Percentiles rank a stretch among this genome's conserved stretches.
These are phyloP conservation scores for Boeremia exigua DNA, from an alignment of 2,329 filamentous ascomycete genomes.

Conservation along the genomic window DNA sequence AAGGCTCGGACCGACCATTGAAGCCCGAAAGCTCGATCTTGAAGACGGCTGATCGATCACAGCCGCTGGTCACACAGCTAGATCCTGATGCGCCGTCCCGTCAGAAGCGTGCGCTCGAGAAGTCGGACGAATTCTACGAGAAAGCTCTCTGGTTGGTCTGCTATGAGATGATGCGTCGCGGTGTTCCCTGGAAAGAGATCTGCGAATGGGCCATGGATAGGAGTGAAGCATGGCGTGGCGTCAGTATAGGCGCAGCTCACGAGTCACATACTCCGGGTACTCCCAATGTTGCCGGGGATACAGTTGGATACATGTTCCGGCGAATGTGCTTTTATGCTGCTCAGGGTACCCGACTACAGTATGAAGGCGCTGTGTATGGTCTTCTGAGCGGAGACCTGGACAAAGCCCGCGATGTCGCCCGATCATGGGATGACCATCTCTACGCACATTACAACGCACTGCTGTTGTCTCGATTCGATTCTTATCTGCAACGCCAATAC, in stretches of 20 bases:
- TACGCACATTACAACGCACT: slow-evolving; percentile 90
- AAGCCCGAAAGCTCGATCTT: slow-evolving; percentile 55
- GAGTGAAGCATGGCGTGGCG: slow-evolving; percentile 87
- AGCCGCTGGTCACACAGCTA: slow-evolving; percentile 79
- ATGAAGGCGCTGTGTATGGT: slow-evolving; percentile 89
- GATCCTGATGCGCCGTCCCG: slow-evolving; percentile 89
- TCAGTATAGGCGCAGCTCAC: slow-evolving; percentile 77
- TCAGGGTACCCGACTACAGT: slow-evolving; percentile 72
- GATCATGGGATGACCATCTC: slow-evolving; percentile 83
- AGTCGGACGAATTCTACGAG: slow-evolving; percentile 87
- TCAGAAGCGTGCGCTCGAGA: slow-evolving; percentile 77
- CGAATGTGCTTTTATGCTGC: slow-evolving; percentile 78
- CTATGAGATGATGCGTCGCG: slow-evolving; percentile 88
- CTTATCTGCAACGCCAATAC: slow-evolving; percentile 66
- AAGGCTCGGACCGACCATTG: slow-evolving; percentile 48
- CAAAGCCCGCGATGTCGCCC: slow-evolving; percentile 77
- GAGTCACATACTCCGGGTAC: slow-evolving; percentile 51
- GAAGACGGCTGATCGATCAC: slow-evolving; percentile 53
- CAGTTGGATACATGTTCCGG: slow-evolving; percentile 67
- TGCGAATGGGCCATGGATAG: slow-evolving; percentile 85
- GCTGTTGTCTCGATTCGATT: slow-evolving; percentile 78
- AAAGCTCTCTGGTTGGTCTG: slow-evolving; percentile 91
- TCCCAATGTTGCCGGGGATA: slow-evolving; percentile 47
- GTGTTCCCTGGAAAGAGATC: slow-evolving; percentile 75
- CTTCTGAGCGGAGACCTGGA: slow-evolving; percentile 83